Conservation (phyloP, 2,329 filamentous ascomycete genomes). For the Sarocladium kiliense region DNA sequence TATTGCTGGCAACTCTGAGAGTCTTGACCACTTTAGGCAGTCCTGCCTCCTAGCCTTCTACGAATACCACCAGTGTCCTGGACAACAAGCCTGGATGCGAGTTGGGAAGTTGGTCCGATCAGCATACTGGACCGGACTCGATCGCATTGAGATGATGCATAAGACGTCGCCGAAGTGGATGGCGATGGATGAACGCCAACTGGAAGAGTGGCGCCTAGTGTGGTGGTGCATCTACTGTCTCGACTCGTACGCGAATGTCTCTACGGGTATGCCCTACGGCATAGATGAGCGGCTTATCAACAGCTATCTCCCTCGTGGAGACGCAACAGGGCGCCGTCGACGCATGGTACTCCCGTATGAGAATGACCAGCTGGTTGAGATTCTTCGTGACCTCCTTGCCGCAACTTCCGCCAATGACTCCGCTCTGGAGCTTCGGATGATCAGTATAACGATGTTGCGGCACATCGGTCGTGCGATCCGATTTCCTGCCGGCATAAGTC, state of each 20-base stretch:
- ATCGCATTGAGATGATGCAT: slow-evolving; percentile 11
- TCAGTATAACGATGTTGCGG: slow-evolving; percentile 12
- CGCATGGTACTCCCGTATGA: not conserved
- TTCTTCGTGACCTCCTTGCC: not conserved
- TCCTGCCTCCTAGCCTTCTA: slow-evolving; percentile 8
- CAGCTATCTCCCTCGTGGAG: not conserved
- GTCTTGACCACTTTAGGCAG: not conserved
- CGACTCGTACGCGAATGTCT: slow-evolving; percentile 14
- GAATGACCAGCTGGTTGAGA: not conserved
- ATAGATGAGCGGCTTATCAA: slow-evolving; percentile 12
- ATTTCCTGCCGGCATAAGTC: not conserved
- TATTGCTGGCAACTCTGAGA: not conserved
- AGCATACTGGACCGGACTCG: slow-evolving; percentile 13
- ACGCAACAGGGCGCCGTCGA: not conserved
- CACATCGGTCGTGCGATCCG: slow-evolving; percentile 5
- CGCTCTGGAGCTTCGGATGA: slow-evolving; percentile 10
- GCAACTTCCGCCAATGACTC: not conserved
- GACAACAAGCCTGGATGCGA: slow-evolving; percentile 15
- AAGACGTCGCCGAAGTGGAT: not conserved
- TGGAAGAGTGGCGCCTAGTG: slow-evolving; percentile 15
- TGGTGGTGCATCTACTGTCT: slow-evolving; percentile 17
- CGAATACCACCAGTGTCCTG: slow-evolving; percentile 10
- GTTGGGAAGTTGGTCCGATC: slow-evolving; percentile 12
- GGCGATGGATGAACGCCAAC: not conserved
- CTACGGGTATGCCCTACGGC: slow-evolving; percentile 12